Conservation (phyloP, 257 asterid genomes). For the Solanum sejunctum region DNA sequence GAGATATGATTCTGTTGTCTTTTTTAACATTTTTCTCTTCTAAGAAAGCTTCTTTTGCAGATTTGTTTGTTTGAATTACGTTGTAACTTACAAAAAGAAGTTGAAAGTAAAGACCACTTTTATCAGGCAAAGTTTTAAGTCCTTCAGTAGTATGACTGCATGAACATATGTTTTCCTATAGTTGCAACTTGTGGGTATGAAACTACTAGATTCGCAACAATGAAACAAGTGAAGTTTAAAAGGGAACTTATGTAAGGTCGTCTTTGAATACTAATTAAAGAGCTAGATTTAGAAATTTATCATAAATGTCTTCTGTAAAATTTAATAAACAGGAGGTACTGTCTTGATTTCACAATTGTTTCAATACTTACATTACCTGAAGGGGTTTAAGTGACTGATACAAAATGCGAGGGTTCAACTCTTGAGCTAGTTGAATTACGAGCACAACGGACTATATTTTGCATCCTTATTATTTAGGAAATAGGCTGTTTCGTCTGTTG, state of each 20-base stretch:
- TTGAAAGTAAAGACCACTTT: not conserved
- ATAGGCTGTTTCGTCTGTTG: not conserved
- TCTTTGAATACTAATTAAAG: not conserved
- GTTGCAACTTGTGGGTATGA: not conserved
- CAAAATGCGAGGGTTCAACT: not conserved
- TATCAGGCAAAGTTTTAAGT: not conserved
- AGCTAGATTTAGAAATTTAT: not conserved
- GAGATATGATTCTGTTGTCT: not conserved
- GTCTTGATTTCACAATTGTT: not conserved
- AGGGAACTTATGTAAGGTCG: not conserved
- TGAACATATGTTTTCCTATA: not conserved
- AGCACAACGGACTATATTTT: not conserved
- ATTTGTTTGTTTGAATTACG: not conserved
- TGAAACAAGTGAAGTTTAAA: not conserved
- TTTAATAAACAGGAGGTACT: not conserved
- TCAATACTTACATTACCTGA: not conserved
- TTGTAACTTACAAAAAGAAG: not conserved
- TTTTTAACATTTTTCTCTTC: not conserved
- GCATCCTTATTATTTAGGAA: not conserved
- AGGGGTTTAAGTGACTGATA: not conserved
- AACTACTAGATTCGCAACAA: not conserved
- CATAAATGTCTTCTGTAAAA: not conserved
- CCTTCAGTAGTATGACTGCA: not conserved
- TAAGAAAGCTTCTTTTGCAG: not conserved
- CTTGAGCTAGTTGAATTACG: not conserved